Evolutionary conservation across 2,329 filamentous ascomycete genomes (phyloP).

Genomic region (Lachnellula occidentalis): DNA sequence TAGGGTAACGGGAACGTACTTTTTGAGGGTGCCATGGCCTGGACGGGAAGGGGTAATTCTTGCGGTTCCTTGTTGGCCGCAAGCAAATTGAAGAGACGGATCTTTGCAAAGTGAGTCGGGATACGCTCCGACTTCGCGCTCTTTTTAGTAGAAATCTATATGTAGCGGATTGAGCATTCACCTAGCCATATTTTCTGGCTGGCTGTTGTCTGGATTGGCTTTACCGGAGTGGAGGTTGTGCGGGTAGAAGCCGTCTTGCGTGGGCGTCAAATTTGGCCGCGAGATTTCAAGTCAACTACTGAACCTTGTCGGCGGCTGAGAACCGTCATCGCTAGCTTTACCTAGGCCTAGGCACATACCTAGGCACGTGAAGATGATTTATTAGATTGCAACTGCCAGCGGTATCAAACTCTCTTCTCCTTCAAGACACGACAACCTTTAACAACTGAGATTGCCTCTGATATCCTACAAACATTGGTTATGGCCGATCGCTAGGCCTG

Average conservation of each 20-base stretch:
- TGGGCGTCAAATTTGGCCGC: not conserved
- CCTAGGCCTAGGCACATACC: no score
- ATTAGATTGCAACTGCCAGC: not conserved
- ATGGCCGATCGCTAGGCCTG: no score
- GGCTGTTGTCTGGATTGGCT: not conserved
- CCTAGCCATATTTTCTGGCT: constrained; percentile 11
- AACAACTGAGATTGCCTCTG: not conserved
- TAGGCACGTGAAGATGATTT: not conserved
- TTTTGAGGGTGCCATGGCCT: constrained; percentile 36
- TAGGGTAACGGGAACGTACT: constrained; percentile 24
- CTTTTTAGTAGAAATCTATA: constrained; percentile 1
- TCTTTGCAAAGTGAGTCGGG: constrained; percentile 24
- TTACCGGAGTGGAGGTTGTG: not conserved
- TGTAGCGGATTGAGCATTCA: constrained; percentile 5
- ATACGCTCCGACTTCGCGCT: constrained; percentile 27
- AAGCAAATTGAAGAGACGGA: constrained; percentile 24
- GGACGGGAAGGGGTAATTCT: constrained; percentile 27
- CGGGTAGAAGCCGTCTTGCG: not conserved
- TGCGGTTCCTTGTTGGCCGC: constrained; percentile 24
- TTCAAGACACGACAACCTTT: not conserved
- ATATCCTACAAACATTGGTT: no score
- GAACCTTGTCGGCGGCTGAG: not conserved
- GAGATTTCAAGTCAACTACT: not conserved
- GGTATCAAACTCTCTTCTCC: no score
- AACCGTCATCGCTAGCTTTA: not conserved